phyloP scores from a whole-genome alignment of 768 basidiomycete species.

The Mycena maculata region DNA sequence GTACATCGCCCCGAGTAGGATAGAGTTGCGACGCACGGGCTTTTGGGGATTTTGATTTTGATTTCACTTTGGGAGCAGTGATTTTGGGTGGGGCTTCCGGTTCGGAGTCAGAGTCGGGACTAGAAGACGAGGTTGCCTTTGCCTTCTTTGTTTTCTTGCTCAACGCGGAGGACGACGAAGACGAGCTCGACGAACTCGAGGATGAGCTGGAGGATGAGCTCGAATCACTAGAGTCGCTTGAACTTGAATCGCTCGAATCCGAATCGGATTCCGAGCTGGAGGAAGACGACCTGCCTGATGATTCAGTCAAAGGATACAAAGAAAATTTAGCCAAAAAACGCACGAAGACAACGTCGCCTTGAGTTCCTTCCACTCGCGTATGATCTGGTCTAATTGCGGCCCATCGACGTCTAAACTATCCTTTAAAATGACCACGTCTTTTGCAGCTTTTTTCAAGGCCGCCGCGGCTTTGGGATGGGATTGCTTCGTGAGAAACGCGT shows the following conservation, averaged over 20 bases:
- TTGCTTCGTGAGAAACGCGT: constrained; percentile 75
- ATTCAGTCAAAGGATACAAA: neutral
- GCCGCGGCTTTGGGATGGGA: constrained; percentile 78
- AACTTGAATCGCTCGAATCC: constrained; percentile 14
- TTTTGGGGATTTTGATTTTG: constrained; percentile 25
- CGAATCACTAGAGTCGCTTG: too few species aligned
- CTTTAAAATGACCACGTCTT: constrained; percentile 68
- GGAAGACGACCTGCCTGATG: constrained; percentile 22
- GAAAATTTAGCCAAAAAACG: constrained; percentile 3
- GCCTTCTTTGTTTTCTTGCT: constrained; percentile 37
- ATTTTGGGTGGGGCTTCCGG: constrained; percentile 25
- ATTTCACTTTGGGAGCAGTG: constrained; percentile 17
- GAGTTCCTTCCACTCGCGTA: constrained; percentile 70
- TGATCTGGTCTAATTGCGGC: constrained; percentile 71
- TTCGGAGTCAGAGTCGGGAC: constrained; percentile 48
- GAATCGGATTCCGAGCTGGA: constrained; percentile 39
- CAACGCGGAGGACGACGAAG: constrained; percentile 18
- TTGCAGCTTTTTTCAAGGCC: constrained; percentile 80
- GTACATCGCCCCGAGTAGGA: neutral
- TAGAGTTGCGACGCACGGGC: constrained; percentile 7
- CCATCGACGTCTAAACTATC: constrained; percentile 61
- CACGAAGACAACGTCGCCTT: constrained; percentile 39
- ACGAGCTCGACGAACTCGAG: constrained; percentile 32
- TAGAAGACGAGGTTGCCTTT: constrained; percentile 34
- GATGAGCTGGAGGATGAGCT: constrained; percentile 27